Evolutionary conservation across 352 stramenopile genomes (phyloP).

Genomic region (Globisporangium middletonii): DNA sequence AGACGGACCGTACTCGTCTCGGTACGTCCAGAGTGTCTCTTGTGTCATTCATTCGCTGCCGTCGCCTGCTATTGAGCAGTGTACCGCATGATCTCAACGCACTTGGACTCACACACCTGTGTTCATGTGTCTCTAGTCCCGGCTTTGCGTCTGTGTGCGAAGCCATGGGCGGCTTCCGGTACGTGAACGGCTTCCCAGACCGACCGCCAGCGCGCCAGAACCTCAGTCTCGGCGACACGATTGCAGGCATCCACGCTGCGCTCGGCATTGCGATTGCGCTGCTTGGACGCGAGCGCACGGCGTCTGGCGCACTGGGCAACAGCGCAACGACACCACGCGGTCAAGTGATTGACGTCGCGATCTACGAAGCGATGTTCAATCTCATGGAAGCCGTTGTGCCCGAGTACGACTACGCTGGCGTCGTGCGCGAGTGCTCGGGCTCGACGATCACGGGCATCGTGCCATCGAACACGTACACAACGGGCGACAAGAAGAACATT

Average conservation of each 20-base stretch:
- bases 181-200: slow-evolving; percentile 84
- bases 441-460: slow-evolving; percentile 87
- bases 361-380: slow-evolving; percentile 88
- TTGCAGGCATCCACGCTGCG: slow-evolving; percentile 77
- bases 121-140: slow-evolving; percentile 22
- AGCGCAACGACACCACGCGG: slow-evolving; percentile 11
- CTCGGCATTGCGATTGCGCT: slow-evolving; percentile 79
- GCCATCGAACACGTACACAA: slow-evolving; percentile 83
- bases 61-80: neutral
- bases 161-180: slow-evolving; percentile 82
- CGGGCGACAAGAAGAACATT: slow-evolving; percentile 76
- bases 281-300: slow-evolving; percentile 53
- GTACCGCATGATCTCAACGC: too few relatives aligned
- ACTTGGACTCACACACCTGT: too few relatives aligned
- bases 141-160: slow-evolving; percentile 86
- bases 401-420: slow-evolving; percentile 79
- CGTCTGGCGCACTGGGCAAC: slow-evolving; percentile 11
- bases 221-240: slow-evolving; percentile 77
- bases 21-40: slow-evolving; percentile 11
- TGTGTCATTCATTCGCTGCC: neutral
- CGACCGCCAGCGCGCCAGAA: slow-evolving; percentile 74
- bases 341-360: slow-evolving; percentile 81
- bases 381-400: slow-evolving; percentile 81
- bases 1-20: slow-evolving; percentile 70
- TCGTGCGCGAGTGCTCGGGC: slow-evolving; percentile 75